A percentile compares a stretch with the other conserved stretches of the same genome.
phyloP scores from a whole-genome alignment of 2,329 filamentous ascomycete species.

The Claviceps citrina region DNA sequence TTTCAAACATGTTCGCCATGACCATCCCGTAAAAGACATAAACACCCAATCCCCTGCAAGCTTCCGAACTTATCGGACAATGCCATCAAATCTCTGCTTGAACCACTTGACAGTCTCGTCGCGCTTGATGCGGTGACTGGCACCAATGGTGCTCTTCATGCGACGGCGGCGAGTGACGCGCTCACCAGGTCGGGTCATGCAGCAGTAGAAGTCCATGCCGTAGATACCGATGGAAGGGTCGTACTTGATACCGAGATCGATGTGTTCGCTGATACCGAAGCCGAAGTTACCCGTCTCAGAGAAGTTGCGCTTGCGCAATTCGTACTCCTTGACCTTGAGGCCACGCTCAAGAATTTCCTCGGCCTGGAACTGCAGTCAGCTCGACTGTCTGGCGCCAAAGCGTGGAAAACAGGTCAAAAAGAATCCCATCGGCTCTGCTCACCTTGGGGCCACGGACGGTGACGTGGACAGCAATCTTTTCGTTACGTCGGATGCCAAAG shows the following conservation, averaged over 20 bases:
- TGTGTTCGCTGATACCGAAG: slow-evolving; percentile 99
- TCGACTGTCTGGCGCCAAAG: neutral
- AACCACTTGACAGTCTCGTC: slow-evolving; percentile 96
- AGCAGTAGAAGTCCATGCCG: slow-evolving; percentile 99
- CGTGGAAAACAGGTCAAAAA: neutral
- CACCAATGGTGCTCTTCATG: slow-evolving; percentile 70
- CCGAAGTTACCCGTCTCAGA: slow-evolving; percentile 99
- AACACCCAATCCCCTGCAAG: slow-evolving; percentile 2
- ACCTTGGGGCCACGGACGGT: slow-evolving; percentile 89
- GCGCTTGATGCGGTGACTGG: slow-evolving; percentile 85
- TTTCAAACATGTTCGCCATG: slow-evolving; percentile 25
- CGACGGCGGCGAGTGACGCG: slow-evolving; percentile 92
- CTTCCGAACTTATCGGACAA: slow-evolving; percentile 66
- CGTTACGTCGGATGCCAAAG: slow-evolving; percentile 99
- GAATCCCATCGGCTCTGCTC: slow-evolving; percentile 9
- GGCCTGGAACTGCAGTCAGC: slow-evolving; percentile 38
- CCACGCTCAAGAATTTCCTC: slow-evolving; percentile 99
- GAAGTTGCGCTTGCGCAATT: slow-evolving; percentile 99
- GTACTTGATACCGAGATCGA: slow-evolving; percentile 99
- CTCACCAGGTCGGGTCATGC: slow-evolving; percentile 99
- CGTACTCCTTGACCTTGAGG: slow-evolving; percentile 99
- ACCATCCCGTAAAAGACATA: slow-evolving; percentile 23
- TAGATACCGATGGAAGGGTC: slow-evolving; percentile 97
- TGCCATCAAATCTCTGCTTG: slow-evolving; percentile 83
- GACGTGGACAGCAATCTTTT: slow-evolving; percentile 99